phyloP scores from a whole-genome alignment of 768 basidiomycete genomes.

The Mycena galopus region DNA sequence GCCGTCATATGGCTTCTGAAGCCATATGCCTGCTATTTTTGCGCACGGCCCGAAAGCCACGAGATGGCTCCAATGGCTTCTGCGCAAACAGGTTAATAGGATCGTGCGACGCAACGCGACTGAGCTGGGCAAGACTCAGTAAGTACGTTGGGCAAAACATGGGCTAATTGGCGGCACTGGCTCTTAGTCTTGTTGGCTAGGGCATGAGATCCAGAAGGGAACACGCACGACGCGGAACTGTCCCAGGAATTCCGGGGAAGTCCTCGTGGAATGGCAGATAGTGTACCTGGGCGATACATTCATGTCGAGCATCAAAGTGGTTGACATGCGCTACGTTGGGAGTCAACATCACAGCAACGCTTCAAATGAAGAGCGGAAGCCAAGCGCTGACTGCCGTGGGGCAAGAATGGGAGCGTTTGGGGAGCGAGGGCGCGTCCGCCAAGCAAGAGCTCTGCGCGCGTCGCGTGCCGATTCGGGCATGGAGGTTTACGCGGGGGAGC shows the following conservation, averaged over 20 bases:
- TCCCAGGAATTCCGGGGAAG: not conserved
- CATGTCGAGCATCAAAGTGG: not conserved
- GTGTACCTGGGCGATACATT: not conserved
- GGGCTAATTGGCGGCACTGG: not conserved
- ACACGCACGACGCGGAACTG: not conserved
- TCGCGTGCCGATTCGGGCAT: too few species aligned
- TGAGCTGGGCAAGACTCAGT: too few species aligned
- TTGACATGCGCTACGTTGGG: not conserved
- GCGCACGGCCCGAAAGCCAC: too few species aligned
- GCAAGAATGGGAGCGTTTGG: not conserved
- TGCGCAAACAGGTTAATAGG: too few species aligned
- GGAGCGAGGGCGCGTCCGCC: not conserved
- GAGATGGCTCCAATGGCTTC: too few species aligned
- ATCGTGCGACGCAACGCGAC: too few species aligned
- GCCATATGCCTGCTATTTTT: too few species aligned
- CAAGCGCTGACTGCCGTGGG: not conserved
- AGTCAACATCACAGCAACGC: not conserved
- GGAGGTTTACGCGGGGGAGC: too few species aligned
- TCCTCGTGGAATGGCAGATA: not conserved
- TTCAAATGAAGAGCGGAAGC: not conserved
- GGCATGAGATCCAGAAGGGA: not conserved
- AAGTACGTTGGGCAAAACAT: not conserved
- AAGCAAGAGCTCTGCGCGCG: too few species aligned
- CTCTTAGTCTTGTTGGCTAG: not conserved
- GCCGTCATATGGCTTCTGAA: too few species aligned